phyloP scores from a whole-genome alignment of 345 rosid species.

The Rhodomyrtus tomentosa region DNA sequence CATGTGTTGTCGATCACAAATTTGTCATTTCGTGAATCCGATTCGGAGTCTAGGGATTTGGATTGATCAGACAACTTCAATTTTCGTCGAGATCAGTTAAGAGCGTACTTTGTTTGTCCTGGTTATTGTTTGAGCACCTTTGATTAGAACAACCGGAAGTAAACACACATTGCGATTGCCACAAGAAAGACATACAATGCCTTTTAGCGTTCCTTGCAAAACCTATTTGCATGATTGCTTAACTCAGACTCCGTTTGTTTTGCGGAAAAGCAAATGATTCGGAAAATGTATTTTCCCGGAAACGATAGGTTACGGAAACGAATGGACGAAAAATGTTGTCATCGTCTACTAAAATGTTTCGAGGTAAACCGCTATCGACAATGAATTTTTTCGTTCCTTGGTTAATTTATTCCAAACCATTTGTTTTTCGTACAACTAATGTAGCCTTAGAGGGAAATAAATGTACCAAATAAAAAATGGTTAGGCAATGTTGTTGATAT shows the following conservation, averaged over 20 bases:
- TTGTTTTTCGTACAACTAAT: neutral
- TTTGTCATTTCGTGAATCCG: neutral
- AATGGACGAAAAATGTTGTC: too few species aligned
- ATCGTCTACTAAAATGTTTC: too few species aligned
- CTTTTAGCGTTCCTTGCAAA: neutral
- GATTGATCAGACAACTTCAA: neutral
- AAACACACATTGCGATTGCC: neutral
- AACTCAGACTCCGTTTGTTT: neutral
- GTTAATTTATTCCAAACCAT: too few species aligned
- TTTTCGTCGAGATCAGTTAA: neutral
- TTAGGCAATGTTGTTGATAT: rapidly evolving
- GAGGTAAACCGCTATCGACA: too few species aligned
- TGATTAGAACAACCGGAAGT: neutral
- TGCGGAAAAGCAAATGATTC: rapidly evolving
- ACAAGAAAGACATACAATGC: neutral
- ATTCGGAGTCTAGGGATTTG: neutral
- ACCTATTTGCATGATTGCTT: neutral
- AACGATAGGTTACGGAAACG: neutral
- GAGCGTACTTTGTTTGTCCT: neutral
- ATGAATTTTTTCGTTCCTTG: too few species aligned
- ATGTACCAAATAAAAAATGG: neutral
- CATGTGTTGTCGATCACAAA: neutral
- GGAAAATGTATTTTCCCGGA: rapidly evolving
- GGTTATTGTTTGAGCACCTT: neutral
- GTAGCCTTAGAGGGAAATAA: neutral